Conservation (phyloP, 129 eudicot species). For the Flaveria sonorensis region DNA sequence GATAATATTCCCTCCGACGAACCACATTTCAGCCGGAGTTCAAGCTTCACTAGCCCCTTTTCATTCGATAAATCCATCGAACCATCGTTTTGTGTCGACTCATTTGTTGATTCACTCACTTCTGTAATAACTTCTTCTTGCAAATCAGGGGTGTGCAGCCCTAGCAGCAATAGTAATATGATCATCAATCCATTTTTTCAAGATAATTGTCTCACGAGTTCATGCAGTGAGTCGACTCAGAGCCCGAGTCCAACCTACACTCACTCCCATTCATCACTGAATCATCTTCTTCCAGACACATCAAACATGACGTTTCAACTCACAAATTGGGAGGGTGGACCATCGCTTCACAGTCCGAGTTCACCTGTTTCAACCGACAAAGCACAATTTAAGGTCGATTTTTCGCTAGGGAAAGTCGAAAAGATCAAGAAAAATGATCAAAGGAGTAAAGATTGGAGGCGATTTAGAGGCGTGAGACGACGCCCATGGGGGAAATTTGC, state of each 20-base stretch:
- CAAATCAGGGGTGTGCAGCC: conserved; percentile 30
- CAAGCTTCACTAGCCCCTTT: conserved; percentile 41
- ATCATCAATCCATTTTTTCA: conserved; percentile 18
- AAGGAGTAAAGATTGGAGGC: conserved; percentile 36
- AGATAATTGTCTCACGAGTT: conserved; percentile 30
- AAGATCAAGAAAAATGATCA: conserved; percentile 35
- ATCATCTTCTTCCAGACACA: conserved; percentile 17
- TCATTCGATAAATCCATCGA: conserved; percentile 21
- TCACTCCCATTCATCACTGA: conserved; percentile 26
- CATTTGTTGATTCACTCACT: conserved; percentile 39
- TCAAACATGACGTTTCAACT: conserved; percentile 26
- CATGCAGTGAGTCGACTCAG: conserved; percentile 33
- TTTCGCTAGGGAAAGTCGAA: conserved; percentile 32
- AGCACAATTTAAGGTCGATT: conserved; percentile 32
- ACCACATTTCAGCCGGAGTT: conserved; percentile 33
- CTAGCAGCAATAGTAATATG: neutral
- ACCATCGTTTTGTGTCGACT: conserved; percentile 29
- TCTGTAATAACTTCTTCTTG: conserved; percentile 23
- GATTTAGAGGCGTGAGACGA: conserved; percentile 42
- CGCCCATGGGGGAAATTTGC: conserved; percentile 51
- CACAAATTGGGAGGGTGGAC: conserved; percentile 33
- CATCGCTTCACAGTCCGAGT: conserved; percentile 28
- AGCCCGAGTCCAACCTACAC: conserved; percentile 29
- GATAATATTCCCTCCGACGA: conserved; percentile 20
- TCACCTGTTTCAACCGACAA: conserved; percentile 18